Evolutionary conservation across 257 asterid species (phyloP), one percentile per base, ranked within the genome.

Genomic region (Agastache rugosa): DNA sequence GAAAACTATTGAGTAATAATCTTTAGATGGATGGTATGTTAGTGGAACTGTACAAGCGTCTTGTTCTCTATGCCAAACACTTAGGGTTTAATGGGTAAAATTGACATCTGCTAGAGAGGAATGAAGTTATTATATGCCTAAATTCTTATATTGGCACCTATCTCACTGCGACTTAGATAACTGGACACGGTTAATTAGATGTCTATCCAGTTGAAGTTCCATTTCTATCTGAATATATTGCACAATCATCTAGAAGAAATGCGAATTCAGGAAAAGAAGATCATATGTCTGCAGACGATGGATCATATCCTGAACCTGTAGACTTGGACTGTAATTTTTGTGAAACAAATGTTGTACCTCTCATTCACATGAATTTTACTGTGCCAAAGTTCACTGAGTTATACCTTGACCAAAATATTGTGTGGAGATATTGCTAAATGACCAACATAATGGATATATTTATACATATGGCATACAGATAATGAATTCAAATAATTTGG

Each of bases 71-170:
- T 8, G 23, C 39, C 11, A 20, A 44, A 44, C 19, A 50, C n/a
- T 68, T 51, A 17, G 20, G n/a, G 64, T 51, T 69, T 11, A 14
- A 8, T 6, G 41, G 48, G 65, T 70, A 23, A 54, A 54, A 8
- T 14, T 35, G 75, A 34, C n/a, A 23, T 55, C 42, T 9, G 8
- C 53, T 71, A 70, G 55, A 70, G 19, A 55, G 22, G 20, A 16
- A n/a, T 20, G 27, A 31, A 31, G 7, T 31, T 17, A 16, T 16
- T 16, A 16, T 69, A 53, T 19, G 53, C 15, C 34, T 51, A 48
- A 69, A 69, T 19, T 27, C 44, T 25, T 39, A 53, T 29, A 27
- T 39, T 41, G 8, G 9, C 35, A 11, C 22, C 20, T 25, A 9
- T 10, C 48, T 15, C 31, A 15, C 59, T 5, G n/a, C 39, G 3